A percentile compares a stretch with the other conserved stretches of the same genome.
These are phyloP conservation scores for Sporodiniella umbellata DNA, from an alignment of 371 early-diverging fungal species.

Conservation along the genomic window DNA sequence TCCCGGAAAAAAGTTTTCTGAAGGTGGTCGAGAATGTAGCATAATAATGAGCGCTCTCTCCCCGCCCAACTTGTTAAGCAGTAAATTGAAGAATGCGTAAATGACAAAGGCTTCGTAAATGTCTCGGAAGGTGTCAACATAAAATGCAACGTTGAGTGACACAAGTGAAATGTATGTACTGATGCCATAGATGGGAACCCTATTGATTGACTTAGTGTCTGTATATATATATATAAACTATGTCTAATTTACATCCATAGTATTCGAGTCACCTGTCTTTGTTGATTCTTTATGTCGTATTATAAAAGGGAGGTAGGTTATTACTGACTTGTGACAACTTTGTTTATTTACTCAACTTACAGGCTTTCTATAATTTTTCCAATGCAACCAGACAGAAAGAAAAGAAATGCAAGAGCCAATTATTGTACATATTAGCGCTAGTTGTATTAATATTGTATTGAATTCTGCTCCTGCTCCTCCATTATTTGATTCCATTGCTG, in stretches of 20 bases:
- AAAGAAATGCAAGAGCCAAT: conserved; percentile 68
- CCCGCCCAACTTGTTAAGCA: conserved; percentile 91
- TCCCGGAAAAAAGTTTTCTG: conserved; percentile 84
- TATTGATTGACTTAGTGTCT: conserved; percentile 15
- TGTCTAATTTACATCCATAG: conserved; percentile 72
- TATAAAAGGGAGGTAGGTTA: too few species aligned
- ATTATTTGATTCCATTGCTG: conserved; percentile 12
- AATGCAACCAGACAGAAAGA: conserved; percentile 77
- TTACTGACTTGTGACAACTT: too few species aligned
- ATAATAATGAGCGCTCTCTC: conserved; percentile 80
- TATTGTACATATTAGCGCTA: conserved; percentile 57
- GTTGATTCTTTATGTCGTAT: conserved; percentile 59
- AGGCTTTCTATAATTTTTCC: conserved; percentile 90
- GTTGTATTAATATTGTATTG: conserved; percentile 46
- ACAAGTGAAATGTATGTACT: conserved; percentile 80
- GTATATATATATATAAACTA: background rate
- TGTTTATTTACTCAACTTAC: conserved; percentile 39
- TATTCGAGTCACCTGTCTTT: conserved; percentile 85
- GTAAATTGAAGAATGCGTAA: conserved; percentile 89
- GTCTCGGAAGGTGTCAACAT: conserved; percentile 90
- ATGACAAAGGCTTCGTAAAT: conserved; percentile 97
- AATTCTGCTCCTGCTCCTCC: conserved; percentile 61
- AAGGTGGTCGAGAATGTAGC: conserved; percentile 74
- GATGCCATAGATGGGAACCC: conserved; percentile 90
- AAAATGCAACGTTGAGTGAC: conserved; percentile 75